Conservation (phyloP, 2,329 filamentous ascomycete species). For the Paracorniculantispora psalliotae region DNA sequence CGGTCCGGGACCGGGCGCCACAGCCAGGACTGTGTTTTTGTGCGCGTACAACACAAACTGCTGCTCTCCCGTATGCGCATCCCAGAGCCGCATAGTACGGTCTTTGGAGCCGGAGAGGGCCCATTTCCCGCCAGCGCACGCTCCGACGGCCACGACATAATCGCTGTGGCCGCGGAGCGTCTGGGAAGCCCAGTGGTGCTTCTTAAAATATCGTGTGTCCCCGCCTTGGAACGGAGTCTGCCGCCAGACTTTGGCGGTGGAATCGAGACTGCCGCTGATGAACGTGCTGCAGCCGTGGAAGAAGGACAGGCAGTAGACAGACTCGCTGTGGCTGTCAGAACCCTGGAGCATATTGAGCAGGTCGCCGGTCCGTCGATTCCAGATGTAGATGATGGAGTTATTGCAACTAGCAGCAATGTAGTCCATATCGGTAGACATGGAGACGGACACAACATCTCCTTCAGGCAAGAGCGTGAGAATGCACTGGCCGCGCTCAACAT, state of each 20-base stretch:
- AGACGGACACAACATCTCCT: constrained; percentile 93
- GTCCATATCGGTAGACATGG: constrained; percentile 91
- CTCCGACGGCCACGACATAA: constrained; percentile 90
- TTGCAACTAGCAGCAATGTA: constrained; percentile 91
- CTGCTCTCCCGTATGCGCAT: constrained; percentile 83
- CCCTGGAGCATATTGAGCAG: constrained; percentile 81
- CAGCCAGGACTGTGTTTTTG: constrained; percentile 97
- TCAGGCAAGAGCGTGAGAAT: constrained; percentile 85
- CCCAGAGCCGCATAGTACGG: constrained; percentile 97
- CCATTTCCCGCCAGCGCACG: constrained; percentile 91
- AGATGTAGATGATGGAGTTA: constrained; percentile 96
- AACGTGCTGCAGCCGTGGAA: constrained; percentile 87
- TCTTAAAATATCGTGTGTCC: too few species aligned
- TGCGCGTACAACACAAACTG: constrained; percentile 98
- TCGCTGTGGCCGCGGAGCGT: constrained; percentile 98
- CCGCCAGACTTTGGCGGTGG: constrained; percentile 99
- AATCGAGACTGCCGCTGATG: constrained; percentile 89
- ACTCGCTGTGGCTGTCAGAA: constrained; percentile 90
- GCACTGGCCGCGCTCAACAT: constrained; percentile 78
- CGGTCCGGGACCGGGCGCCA: constrained; percentile 80
- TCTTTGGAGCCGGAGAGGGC: constrained; percentile 97
- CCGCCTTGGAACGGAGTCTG: too few species aligned
- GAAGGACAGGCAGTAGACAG: constrained; percentile 93
- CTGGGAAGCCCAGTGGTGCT: constrained; percentile 87
- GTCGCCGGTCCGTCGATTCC: constrained; percentile 82